Base-by-base conservation (phyloP, 2,329 filamentous ascomycete genomes). In the Orbilia quercus region DNA sequence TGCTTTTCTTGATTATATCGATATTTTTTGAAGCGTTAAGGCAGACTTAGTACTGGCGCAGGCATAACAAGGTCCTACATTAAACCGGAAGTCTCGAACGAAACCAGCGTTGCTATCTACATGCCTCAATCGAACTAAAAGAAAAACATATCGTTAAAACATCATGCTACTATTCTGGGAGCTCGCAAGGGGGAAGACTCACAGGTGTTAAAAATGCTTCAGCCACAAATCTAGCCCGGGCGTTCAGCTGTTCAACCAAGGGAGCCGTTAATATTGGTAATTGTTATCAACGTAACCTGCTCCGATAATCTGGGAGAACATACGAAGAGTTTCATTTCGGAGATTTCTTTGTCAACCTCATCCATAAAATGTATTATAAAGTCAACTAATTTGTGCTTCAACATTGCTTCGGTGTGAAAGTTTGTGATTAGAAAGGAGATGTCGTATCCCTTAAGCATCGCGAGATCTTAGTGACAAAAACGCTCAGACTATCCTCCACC, bases 311-410 rank as follows among this genome's bases (percentile, higher is more conserved):
- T 1, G 18, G 45, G n/a, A 50, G 31, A 45, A 84, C 91, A 77
- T 86, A 97, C 94, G 82, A 99, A 99, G 79, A 99, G 90, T 86
- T 99, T 99, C 95, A 99, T 98, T 83, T 99, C 96, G 1, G 95
- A 98, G 73, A 99, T 99, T 82, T 99, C 95, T 85, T 99, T 99
- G 82, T 99, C 96, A 2, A 99, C 96, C 81, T 99, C 95, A 82
- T 99, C 94, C 94, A 99, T 98, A 80, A 99, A 99, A 80, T 98
- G 90, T 76, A 99, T 97, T 77, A 99, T 96, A 79, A 99, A 99
- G 81, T 99, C 95, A 34, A 99, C 96, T 77, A 99, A 85, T 84
- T 99, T 98, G 81, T 99, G 94, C 85, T 98, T 98, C 80, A 98
- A 82, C 92, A 99, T 96, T 81, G 96, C 91, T 82, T 98, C 95